phyloP scores from a whole-genome alignment of 179 eudicot genomes.

The Sideroxylon spinosum region DNA sequence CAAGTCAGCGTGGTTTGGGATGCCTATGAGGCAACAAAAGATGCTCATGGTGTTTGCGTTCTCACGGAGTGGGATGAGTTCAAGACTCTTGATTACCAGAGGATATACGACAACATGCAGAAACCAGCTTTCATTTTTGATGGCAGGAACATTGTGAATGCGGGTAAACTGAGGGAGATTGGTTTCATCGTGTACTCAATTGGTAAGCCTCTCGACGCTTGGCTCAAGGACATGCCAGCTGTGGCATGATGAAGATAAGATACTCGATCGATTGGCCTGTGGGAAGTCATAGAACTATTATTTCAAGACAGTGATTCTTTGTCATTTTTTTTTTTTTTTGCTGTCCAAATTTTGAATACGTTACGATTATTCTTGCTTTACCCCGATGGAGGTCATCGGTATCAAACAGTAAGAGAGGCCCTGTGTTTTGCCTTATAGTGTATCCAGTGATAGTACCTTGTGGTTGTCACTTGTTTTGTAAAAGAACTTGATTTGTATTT shows the following conservation, averaged over 20 bases:
- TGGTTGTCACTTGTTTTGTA: too few relatives aligned
- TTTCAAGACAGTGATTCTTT: not conserved
- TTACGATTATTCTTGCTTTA: not conserved
- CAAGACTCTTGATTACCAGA: constrained; percentile 50
- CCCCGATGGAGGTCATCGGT: too few relatives aligned
- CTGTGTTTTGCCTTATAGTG: too few relatives aligned
- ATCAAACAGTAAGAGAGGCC: too few relatives aligned
- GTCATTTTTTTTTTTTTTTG: not conserved
- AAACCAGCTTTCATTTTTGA: constrained; percentile 65
- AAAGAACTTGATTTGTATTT: too few relatives aligned
- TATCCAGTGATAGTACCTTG: too few relatives aligned
- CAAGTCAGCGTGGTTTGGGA: constrained; percentile 45
- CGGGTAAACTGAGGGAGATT: constrained; percentile 39
- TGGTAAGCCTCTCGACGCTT: constrained; percentile 65
- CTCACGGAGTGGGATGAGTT: constrained; percentile 68
- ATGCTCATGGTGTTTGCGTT: constrained; percentile 56
- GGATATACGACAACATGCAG: constrained; percentile 53
- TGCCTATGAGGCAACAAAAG: constrained; percentile 52
- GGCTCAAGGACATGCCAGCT: constrained; percentile 66
- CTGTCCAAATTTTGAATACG: not conserved
- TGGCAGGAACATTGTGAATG: constrained; percentile 55
- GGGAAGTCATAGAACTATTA: too few relatives aligned
- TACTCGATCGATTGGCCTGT: too few relatives aligned
- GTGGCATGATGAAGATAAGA: constrained; percentile 18
- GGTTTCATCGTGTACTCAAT: constrained; percentile 58